These are phyloP conservation scores for Lobosporangium transversale DNA, from an alignment of 192 early-diverging fungal genomes.

Conservation along the genomic window DNA sequence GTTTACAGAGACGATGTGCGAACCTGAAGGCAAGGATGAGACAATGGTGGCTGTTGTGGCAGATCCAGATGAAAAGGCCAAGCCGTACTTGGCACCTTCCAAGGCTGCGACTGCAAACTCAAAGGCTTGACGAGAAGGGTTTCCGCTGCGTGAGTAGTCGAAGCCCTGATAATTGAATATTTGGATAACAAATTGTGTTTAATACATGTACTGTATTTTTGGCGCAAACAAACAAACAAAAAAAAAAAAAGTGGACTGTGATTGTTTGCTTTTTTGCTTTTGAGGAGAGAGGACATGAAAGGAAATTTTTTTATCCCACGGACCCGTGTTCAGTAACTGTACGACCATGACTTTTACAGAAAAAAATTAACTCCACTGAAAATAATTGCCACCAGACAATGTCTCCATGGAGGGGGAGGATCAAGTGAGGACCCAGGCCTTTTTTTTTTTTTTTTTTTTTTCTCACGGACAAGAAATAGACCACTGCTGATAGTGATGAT, in stretches of 20 bases:
- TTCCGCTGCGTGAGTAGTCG: slow-evolving; percentile 85
- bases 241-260: neutral
- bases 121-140: slow-evolving; percentile 80
- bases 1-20: slow-evolving; percentile 86
- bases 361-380: no score
- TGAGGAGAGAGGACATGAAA: no score
- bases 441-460: neutral
- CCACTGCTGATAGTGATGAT: neutral
- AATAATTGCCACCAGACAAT: no score
- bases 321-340: no score
- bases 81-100: slow-evolving; percentile 88
- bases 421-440: neutral
- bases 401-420: neutral
- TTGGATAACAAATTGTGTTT: no score
- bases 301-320: no score
- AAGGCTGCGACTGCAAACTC: slow-evolving; percentile 92
- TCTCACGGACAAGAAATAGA: slow-evolving; percentile 21
- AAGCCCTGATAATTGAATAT: no score
- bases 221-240: neutral
- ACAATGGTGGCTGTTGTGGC: slow-evolving; percentile 85
- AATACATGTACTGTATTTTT: no score
- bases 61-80: slow-evolving; percentile 88
- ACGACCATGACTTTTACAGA: no score
- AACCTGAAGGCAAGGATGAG: slow-evolving; percentile 71
- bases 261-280: no score